Conservation (phyloP, 2,329 filamentous ascomycete species). For the Pseudofabraea citricarpa region DNA sequence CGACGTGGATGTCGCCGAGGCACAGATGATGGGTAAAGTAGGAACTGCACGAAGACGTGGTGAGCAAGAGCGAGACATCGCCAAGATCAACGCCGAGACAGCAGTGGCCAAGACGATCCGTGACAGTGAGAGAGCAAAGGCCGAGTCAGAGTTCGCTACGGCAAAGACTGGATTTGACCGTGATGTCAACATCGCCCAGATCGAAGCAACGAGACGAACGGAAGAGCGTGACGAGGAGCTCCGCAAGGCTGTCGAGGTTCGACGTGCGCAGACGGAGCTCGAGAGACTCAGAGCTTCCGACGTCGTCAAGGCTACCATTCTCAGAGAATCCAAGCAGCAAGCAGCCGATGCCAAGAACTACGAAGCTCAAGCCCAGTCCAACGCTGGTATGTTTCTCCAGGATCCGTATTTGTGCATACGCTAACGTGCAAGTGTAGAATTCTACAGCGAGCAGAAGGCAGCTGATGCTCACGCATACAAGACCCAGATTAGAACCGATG, state of each 20-base stretch:
- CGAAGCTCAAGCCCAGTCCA: constrained; percentile 52
- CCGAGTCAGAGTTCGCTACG: constrained; percentile 71
- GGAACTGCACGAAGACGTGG: constrained; percentile 75
- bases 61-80: constrained; percentile 78
- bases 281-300: constrained; percentile 74
- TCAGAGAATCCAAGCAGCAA: constrained; percentile 63
- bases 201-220: constrained; percentile 67
- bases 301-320: constrained; percentile 72
- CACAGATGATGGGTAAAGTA: constrained; percentile 62
- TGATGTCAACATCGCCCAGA: constrained; percentile 71
- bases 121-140: constrained; percentile 71
- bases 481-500: constrained; percentile 37
- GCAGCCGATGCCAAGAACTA: constrained; percentile 62
- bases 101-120: constrained; percentile 78
- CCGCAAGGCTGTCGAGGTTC: constrained; percentile 71
- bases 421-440: constrained; percentile 14
- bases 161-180: constrained; percentile 67
- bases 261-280: constrained; percentile 73
- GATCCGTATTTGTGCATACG: constrained; percentile 14
- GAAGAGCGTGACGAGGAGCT: constrained; percentile 77
- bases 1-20: constrained; percentile 59
- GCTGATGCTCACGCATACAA: constrained; percentile 48
- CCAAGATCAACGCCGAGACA: constrained; percentile 81
- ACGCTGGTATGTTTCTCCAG: constrained; percentile 39
- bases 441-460: constrained; percentile 36